Conservation (phyloP, 1,139 yeast genomes). For the Arxiozyma bovina region DNA sequence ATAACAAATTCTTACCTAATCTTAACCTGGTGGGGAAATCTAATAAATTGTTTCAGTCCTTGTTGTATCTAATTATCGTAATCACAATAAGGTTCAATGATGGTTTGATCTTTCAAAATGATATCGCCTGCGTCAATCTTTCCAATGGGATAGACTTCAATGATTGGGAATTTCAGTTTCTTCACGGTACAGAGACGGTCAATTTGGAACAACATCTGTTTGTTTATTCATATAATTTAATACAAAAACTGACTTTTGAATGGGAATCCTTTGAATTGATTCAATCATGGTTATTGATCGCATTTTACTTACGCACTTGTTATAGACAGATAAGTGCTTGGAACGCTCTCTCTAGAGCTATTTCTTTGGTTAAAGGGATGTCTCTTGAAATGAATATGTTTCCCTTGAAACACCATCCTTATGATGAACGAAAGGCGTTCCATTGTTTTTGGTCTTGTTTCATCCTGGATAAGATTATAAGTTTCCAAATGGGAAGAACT, state of each 20-base stretch:
- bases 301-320: constrained; percentile 46
- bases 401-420: constrained; percentile 29
- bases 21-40: constrained; percentile 26
- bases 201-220: constrained; percentile 43
- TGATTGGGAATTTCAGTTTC: constrained; percentile 4
- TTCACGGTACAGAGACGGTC: neutral
- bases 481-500: constrained; percentile 47
- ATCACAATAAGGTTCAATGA: constrained; percentile 48
- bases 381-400: constrained; percentile 35
- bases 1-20: constrained; percentile 16
- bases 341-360: constrained; percentile 47
- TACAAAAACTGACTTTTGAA: constrained; percentile 47
- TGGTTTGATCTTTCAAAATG: constrained; percentile 12
- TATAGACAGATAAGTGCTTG: constrained; percentile 52
- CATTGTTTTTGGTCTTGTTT: constrained; percentile 53
- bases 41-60: constrained; percentile 41
- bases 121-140: neutral
- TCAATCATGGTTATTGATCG: constrained; percentile 52
- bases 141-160: neutral
- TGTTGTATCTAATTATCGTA: constrained; percentile 44
- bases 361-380: constrained; percentile 49
- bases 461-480: constrained; percentile 47
- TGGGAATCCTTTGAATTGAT: constrained; percentile 62
- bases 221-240: constrained; percentile 41
- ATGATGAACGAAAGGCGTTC: constrained; percentile 44